phyloP scores from a whole-genome alignment of 2,329 filamentous ascomycete species.

The Apiospora marii region DNA sequence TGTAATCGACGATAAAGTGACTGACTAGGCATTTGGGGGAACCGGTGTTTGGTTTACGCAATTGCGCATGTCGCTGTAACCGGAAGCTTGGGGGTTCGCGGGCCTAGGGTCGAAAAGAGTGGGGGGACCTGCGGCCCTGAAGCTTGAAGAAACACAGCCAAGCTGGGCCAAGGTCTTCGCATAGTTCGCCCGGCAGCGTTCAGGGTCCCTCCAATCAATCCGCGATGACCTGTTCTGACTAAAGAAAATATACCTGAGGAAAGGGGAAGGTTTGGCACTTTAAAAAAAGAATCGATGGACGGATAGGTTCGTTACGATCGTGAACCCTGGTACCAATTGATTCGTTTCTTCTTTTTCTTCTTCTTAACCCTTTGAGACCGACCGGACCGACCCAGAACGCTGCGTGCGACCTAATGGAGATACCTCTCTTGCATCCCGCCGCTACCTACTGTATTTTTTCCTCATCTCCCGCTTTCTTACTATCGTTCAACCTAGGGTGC shows the following conservation, averaged over 20 bases:
- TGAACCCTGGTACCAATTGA: neutral
- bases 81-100: constrained; percentile 9
- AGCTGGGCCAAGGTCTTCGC: neutral
- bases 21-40: neutral
- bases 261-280: neutral
- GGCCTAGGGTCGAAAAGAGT: neutral
- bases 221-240: neutral
- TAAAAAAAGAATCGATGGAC: neutral
- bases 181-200: neutral
- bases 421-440: neutral
- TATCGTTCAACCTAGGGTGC: constrained; percentile 1
- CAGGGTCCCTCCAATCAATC: neutral
- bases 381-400: neutral
- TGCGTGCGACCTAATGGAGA: neutral
- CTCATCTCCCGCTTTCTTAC: neutral
- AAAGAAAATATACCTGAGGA: neutral
- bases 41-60: neutral
- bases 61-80: constrained; percentile 13
- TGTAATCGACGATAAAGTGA: neutral
- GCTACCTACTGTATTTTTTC: neutral
- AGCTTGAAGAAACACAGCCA: constrained; percentile 16
- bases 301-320: neutral
- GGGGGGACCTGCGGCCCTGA: neutral
- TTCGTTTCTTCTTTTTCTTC: neutral
- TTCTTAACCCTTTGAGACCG: no score